phyloP scores from a whole-genome alignment of 2,329 filamentous ascomycete genomes.

The Fusarium humuli region DNA sequence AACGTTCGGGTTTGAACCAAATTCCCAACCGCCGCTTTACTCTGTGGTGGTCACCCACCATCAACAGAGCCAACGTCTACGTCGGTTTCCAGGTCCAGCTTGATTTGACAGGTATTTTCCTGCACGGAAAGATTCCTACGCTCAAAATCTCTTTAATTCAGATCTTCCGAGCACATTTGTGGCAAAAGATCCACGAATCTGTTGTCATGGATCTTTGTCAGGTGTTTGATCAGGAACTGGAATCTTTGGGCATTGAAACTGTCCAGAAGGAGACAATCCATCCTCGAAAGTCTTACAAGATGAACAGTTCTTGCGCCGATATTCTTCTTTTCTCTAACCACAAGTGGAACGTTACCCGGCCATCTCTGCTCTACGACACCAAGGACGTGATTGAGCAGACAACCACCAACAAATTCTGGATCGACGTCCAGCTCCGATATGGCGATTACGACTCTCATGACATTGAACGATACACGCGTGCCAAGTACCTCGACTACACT shows the following conservation, averaged over 20 bases:
- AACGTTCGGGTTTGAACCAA: conserved; percentile 95
- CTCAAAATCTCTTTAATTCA: conserved; percentile 98
- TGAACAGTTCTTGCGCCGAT: conserved; percentile 99
- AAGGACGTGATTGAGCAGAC: conserved; percentile 95
- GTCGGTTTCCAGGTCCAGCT: conserved; percentile 99
- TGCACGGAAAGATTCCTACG: conserved; percentile 98
- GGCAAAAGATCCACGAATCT: conserved; percentile 99
- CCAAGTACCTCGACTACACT: conserved; percentile 98
- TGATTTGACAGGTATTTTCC: conserved; percentile 97
- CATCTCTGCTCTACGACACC: conserved; percentile 93
- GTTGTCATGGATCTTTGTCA: conserved; percentile 99
- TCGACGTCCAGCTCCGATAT: conserved; percentile 96
- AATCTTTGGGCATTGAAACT: conserved; percentile 94
- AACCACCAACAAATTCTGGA: conserved; percentile 99
- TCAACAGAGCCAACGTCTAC: conserved; percentile 96
- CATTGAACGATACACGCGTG: conserved; percentile 96
- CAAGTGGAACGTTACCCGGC: conserved; percentile 98
- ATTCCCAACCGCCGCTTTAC: conserved; percentile 99
- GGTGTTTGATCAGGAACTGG: conserved; percentile 96
- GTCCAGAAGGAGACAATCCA: conserved; percentile 99
- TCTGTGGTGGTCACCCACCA: conserved; percentile 95
- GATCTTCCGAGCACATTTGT: conserved; percentile 99
- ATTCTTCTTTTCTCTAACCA: conserved; percentile 96
- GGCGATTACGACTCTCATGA: conserved; percentile 99
- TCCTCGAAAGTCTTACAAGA: conserved; percentile 99